Evolutionary conservation across 2,329 filamentous ascomycete species (phyloP).

Genomic region (Aspergillus calidoustus): DNA sequence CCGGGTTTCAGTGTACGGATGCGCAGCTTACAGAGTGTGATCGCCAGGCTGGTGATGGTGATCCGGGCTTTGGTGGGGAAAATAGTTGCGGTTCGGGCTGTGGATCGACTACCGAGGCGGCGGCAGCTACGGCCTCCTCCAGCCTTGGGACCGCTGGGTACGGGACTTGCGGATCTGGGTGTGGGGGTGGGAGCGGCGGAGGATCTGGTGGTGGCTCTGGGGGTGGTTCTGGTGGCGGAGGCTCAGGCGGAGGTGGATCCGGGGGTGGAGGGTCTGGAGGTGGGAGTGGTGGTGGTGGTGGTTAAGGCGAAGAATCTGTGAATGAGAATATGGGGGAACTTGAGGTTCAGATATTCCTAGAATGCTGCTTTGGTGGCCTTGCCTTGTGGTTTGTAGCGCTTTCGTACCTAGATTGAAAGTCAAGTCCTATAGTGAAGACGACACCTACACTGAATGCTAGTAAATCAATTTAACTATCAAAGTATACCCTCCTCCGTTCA

Average conservation of each 20-base stretch:
- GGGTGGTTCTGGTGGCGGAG: not conserved
- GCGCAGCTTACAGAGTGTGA: slow-evolving; percentile 2
- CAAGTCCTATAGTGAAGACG: too few species aligned
- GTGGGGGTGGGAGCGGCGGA: not conserved
- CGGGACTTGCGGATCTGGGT: not conserved
- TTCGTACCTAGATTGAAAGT: too few species aligned
- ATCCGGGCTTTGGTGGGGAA: not conserved
- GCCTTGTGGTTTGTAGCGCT: too few species aligned
- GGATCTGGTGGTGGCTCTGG: not conserved
- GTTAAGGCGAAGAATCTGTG: not conserved
- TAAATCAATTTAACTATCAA: too few species aligned
- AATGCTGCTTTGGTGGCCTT: too few species aligned
- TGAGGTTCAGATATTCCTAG: too few species aligned
- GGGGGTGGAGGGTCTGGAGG: not conserved
- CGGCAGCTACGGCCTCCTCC: not conserved
- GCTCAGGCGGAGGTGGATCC: not conserved
- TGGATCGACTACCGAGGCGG: not conserved
- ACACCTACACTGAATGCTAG: too few species aligned
- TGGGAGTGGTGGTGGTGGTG: not conserved
- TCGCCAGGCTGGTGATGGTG: slow-evolving; percentile 1
- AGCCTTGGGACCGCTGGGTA: not conserved
- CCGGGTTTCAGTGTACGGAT: slow-evolving; percentile 9
- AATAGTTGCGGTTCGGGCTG: slow-evolving; percentile 8
- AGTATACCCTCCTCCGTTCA: too few species aligned
- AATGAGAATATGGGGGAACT: too few species aligned